Conservation (phyloP, 768 basidiomycete genomes). For the Cystofilobasidium capitatum region DNA sequence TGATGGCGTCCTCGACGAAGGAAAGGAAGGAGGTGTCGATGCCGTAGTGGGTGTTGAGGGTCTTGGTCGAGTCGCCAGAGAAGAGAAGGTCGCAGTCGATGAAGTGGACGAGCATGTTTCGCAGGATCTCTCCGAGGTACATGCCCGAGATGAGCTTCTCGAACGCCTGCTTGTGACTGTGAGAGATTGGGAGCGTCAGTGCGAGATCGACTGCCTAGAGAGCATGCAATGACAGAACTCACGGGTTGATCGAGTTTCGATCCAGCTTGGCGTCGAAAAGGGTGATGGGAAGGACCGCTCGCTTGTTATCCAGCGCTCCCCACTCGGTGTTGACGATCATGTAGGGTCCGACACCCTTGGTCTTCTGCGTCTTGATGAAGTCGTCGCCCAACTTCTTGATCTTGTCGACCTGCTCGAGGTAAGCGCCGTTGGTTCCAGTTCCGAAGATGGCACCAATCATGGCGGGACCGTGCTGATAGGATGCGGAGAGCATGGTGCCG, state of each 20-base stretch:
- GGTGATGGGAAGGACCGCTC: conserved; percentile 72
- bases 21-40: conserved; percentile 90
- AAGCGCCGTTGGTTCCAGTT: conserved; percentile 97
- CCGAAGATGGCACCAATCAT: conserved; percentile 84
- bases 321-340: conserved; percentile 99
- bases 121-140: conserved; percentile 92
- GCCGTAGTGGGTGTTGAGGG: conserved; percentile 83
- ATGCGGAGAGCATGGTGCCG: conserved; percentile 81
- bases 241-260: conserved; percentile 85
- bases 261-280: conserved; percentile 86
- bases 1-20: conserved; percentile 59
- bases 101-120: conserved; percentile 71
- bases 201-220: no score
- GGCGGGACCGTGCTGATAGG: conserved; percentile 87
- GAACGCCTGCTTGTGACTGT: conserved; percentile 67
- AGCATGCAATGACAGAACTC: conserved; percentile 30
- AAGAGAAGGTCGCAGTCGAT: conserved; percentile 67
- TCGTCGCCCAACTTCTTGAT: conserved; percentile 70
- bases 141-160: conserved; percentile 99
- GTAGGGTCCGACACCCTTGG: conserved; percentile 42
- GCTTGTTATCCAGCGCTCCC: conserved; percentile 97
- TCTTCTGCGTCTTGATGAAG: conserved; percentile 45
- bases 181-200: no score
- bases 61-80: conserved; percentile 59
- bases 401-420: conserved; percentile 76